Evolutionary conservation across 192 early-diverging fungal genomes (phyloP), one percentile per base, ranked within the genome.

Genomic region (Gigaspora rosea): DNA sequence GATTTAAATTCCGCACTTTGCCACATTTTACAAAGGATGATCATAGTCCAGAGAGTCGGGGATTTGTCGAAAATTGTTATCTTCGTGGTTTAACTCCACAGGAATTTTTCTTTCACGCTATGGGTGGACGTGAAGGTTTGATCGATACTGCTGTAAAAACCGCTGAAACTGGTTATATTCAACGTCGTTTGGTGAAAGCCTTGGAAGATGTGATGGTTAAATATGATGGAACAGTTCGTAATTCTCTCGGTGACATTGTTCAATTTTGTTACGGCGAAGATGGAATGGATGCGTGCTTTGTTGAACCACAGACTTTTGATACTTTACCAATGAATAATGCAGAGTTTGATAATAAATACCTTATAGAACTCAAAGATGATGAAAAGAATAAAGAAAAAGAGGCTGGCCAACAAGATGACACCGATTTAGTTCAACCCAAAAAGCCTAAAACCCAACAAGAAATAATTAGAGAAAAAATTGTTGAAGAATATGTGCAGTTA

Each of bases 101-200:
- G 79, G 97, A 99, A 87, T 99, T 98, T 86, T 99, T 94, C 81
- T 99, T 99, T 91, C 97, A 99, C 83, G 95, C 96, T 22, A 98
- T 98, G 96, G 96, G 96, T 87, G 97, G 97, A 79, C 95, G 97
- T 87, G 97, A 99, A 90, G 97, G 97, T 86, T 85, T 99, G 83
- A 98, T 97, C 80, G 97, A 99, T 85, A 99, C 97, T 33, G 97
- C 97, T 79, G 96, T 99, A 75, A 98, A 99, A 86, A 95, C 97
- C 18, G 96, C 97, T n/a, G 96, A 98, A 81, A 97, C 97, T 2
- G 97, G 97, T 35, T 99, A 99, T 82, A 97, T 99, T 71, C 97
- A 99, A 84, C 96, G 97, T 79, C 94, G 97, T 85, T 84, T 99
- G 73, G 92, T 99, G 69, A 99, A 99, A 86, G 95, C 96, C 16